phyloP scores from a whole-genome alignment of 2,329 filamentous ascomycete genomes.

The Plectosphaerella cucumerina region DNA sequence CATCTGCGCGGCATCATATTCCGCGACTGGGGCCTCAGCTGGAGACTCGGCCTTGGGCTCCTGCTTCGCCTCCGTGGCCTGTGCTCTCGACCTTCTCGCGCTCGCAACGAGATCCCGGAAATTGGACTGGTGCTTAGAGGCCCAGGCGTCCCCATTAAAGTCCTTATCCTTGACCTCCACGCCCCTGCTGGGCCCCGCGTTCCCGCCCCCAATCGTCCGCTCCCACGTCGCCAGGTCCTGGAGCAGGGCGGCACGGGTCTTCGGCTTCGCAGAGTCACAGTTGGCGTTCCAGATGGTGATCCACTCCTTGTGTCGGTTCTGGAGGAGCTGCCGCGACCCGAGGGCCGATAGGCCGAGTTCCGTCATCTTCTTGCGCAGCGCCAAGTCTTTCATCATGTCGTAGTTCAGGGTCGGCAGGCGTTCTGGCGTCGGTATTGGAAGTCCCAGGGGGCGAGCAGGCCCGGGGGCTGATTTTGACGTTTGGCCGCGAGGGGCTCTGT shows the following conservation, averaged over 20 bases:
- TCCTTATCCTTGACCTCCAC: constrained; percentile 74
- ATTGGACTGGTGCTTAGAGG: constrained; percentile 64
- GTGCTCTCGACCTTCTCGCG: constrained; percentile 56
- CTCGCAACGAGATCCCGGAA: constrained; percentile 78
- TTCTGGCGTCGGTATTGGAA: constrained; percentile 38
- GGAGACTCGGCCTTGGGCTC: too few relatives aligned
- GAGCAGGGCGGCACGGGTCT: constrained; percentile 66
- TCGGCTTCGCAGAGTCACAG: constrained; percentile 76
- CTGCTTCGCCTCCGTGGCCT: constrained; percentile 24
- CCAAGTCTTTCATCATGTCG: constrained; percentile 74
- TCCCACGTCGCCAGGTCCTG: constrained; percentile 86
- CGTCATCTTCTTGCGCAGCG: constrained; percentile 73
- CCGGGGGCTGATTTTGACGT: not conserved
- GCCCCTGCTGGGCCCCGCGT: constrained; percentile 20
- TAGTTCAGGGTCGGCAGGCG: constrained; percentile 81
- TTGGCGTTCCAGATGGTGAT: constrained; percentile 96
- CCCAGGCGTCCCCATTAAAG: constrained; percentile 78
- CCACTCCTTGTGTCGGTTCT: constrained; percentile 86
- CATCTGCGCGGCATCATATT: too few relatives aligned
- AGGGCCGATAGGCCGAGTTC: constrained; percentile 73
- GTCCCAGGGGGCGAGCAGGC: constrained; percentile 21
- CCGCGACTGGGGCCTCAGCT: too few relatives aligned
- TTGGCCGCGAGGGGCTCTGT: not conserved
- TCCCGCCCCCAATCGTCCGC: constrained; percentile 45
- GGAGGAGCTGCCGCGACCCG: constrained; percentile 66